Evolutionary conservation across 1,284 basidiomycete species (phyloP).

Genomic region (Puccinia horiana): DNA sequence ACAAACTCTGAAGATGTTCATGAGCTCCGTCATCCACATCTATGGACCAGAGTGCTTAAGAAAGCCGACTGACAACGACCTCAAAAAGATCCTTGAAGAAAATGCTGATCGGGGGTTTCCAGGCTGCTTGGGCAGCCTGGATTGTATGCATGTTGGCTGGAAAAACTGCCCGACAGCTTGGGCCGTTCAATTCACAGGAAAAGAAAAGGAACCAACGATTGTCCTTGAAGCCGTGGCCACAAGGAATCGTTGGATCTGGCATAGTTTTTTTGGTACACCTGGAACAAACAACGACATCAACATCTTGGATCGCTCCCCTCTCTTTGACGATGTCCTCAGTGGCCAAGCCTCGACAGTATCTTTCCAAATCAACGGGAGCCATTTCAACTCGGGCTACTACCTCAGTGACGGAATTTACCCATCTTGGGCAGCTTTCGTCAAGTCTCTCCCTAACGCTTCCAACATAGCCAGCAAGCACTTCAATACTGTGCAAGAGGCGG

Average conservation of each 20-base stretch:
- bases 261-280: too few relatives aligned
- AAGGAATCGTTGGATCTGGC: conserved; percentile 8
- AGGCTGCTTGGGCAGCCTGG: too few relatives aligned
- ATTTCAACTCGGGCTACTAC: conserved; percentile 1
- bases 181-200: neutral
- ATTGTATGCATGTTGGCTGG: too few relatives aligned
- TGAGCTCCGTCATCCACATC: too few relatives aligned
- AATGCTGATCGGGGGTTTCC: too few relatives aligned
- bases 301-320: neutral
- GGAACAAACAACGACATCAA: conserved; percentile 28
- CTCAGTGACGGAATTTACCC: conserved; percentile 20
- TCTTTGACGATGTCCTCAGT: conserved; percentile 9
- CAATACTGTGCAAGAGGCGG: neutral
- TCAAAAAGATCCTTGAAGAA: too few relatives aligned
- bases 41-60: too few relatives aligned
- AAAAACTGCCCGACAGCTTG: too few relatives aligned
- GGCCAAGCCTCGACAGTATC: neutral
- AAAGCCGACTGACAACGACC: too few relatives aligned
- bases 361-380: neutral
- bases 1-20: too few relatives aligned
- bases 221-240: conserved; percentile 27
- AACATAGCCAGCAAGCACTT: conserved; percentile 8
- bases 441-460: neutral
- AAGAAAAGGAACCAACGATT: conserved; percentile 8
- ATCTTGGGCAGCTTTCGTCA: neutral